Conservation (phyloP, 306 rosid genomes). For the Quercus robur region DNA sequence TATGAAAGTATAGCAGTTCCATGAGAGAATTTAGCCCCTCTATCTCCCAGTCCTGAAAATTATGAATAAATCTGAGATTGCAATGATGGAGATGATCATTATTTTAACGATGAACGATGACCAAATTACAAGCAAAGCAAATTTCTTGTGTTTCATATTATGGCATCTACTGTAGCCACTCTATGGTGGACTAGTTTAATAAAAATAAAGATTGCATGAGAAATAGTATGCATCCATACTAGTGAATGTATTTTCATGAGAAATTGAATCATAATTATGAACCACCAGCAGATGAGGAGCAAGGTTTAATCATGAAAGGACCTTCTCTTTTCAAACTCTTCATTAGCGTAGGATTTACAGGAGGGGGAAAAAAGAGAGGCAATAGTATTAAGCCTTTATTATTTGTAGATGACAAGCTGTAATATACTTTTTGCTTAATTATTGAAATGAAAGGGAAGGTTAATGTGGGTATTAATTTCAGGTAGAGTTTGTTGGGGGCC, state of each 20-base stretch:
- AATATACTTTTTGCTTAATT: neutral
- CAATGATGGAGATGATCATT: neutral
- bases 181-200: too few species aligned
- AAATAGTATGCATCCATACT: neutral
- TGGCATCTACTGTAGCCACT: neutral
- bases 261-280: neutral
- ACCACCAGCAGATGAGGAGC: too few species aligned
- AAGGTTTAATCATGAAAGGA: neutral
- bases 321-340: neutral
- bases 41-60: too few species aligned
- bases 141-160: neutral
- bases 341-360: neutral
- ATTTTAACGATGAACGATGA: neutral
- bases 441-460: neutral
- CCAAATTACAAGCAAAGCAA: neutral
- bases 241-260: neutral
- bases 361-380: neutral
- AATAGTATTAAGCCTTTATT: neutral
- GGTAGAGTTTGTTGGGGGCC: slow-evolving; percentile 99
- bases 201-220: too few species aligned
- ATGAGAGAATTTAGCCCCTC: too few species aligned
- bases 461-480: slow-evolving; percentile 21
- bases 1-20: too few species aligned
- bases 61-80: neutral
- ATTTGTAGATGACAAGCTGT: neutral